Evolutionary conservation across 352 stramenopile genomes (phyloP).

Genomic region (Globisporangium nunn): DNA sequence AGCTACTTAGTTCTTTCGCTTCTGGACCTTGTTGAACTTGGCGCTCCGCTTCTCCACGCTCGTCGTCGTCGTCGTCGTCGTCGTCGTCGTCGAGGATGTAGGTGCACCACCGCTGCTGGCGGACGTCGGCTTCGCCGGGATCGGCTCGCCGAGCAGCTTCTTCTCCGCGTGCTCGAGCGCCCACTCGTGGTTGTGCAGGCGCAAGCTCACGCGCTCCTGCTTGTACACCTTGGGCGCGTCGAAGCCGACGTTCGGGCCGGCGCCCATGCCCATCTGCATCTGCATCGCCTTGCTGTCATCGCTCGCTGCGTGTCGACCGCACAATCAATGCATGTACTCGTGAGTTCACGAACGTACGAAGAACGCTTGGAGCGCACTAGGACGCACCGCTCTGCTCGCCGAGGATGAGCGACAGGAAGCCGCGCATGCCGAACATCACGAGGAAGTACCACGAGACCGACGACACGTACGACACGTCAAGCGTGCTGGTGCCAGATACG

Average conservation of each 20-base stretch:
- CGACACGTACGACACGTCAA: constrained; percentile 97
- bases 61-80: constrained; percentile 16
- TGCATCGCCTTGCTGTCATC: constrained; percentile 89
- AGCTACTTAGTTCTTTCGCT: constrained; percentile 29
- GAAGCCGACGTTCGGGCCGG: constrained; percentile 80
- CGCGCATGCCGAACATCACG: constrained; percentile 97
- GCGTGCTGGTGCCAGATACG: constrained; percentile 41
- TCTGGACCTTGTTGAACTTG: constrained; percentile 76
- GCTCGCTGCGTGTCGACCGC: constrained; percentile 28
- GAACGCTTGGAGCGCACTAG: not conserved
- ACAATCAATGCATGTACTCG: not conserved
- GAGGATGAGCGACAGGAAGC: constrained; percentile 95
- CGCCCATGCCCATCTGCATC: constrained; percentile 91
- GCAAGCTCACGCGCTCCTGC: constrained; percentile 78
- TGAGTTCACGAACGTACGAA: no score
- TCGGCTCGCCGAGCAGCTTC: constrained; percentile 69
- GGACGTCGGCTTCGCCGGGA: constrained; percentile 32
- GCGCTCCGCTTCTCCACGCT: constrained; percentile 39
- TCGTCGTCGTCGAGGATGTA: constrained; percentile 12
- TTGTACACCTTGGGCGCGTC: constrained; percentile 89
- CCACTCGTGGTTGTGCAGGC: constrained; percentile 80
- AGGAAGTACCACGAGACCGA: constrained; percentile 99
- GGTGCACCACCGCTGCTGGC: constrained; percentile 1
- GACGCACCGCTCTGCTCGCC: constrained; percentile 82
- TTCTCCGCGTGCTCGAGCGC: constrained; percentile 77